phyloP scores from a whole-genome alignment of 306 rosid species.

The Corylus heterophylla region DNA sequence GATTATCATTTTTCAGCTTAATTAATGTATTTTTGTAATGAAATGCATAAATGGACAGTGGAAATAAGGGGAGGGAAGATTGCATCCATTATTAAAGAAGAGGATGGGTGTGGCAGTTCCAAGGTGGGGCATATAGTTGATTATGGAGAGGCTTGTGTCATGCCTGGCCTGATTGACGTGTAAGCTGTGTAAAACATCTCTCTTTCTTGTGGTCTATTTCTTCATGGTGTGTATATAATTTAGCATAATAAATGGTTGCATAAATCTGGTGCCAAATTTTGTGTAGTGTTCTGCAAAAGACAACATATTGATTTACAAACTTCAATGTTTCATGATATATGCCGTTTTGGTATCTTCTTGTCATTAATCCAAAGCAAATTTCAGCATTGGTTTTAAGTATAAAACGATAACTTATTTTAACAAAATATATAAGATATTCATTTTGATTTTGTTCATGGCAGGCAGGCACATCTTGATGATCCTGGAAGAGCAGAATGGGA shows the following conservation, averaged over 20 bases:
- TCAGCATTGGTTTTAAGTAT: too few species aligned
- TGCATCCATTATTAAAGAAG: constrained; percentile 56
- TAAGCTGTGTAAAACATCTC: constrained; percentile 37
- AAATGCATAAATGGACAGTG: constrained; percentile 51
- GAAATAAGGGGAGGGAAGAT: constrained; percentile 81
- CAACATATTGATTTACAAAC: background rate
- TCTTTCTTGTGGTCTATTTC: constrained; percentile 10
- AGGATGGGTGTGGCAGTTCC: constrained; percentile 42
- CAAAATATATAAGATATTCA: background rate
- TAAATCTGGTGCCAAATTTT: background rate
- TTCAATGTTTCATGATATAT: background rate
- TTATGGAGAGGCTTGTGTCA: constrained; percentile 79
- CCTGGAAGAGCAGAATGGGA: constrained; percentile 97
- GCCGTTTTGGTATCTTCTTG: background rate
- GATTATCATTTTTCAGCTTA: background rate
- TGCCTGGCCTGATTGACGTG: constrained; percentile 97
- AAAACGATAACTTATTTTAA: background rate
- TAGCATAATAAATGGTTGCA: background rate
- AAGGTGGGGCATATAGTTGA: constrained; percentile 49
- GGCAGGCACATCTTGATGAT: constrained; percentile 94
- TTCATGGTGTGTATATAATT: background rate
- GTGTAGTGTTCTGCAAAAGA: background rate
- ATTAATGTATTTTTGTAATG: background rate
- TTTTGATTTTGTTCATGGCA: constrained; percentile 31
- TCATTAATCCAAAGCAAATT: background rate